Evolutionary conservation across 2,329 filamentous ascomycete genomes (phyloP), one percentile per base, ranked within the genome.

Genomic region (Teratosphaeria viscida): DNA sequence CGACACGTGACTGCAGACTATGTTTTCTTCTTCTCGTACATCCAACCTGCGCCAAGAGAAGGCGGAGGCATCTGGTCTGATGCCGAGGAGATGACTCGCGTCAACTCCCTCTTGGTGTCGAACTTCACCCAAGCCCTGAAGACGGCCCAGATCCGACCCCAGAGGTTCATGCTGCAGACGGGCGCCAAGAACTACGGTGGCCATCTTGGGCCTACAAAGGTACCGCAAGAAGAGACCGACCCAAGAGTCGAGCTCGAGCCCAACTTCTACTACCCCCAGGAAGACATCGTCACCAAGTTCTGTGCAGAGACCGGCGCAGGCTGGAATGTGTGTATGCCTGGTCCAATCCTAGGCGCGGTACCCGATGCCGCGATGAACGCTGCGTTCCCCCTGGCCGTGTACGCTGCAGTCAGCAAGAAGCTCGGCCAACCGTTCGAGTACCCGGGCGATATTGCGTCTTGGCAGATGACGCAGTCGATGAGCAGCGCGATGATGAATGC

Each of bases 251-350:
- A 37, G 0, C 70, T 79, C 0, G 76, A 78, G 61, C 75, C 76
- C 0, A 82, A 82, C 67, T 83, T 83, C 68, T 83, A 82, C 73
- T 82, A 81, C 62, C 66, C 73, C 0, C 80, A 83, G 67, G 80
- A 83, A 71, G 79, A 82, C 61, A 68, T 72, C 3, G 71, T 83
- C 3, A 71, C 67, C 32, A 63, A 69, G 0, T 82, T 73, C 63
- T 78, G 78, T 64, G 61, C 68, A n/a, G 63, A 69, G 1, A 70
- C 76, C 6, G 62, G 63, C 14, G 68, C 70, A 14, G 65, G 66
- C 12, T 82, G 77, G 77, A 81, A 76, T 59, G 68, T 81, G 5
- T 75, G 74, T 12, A 77, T 78, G 65, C 80, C 80, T 0, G 75
- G 74, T 0, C 76, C 73, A 56, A 79, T 83, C 58, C 66, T 79